Evolutionary conservation across 441 rosid genomes (phyloP).

Genomic region (Caryocar brasiliense): DNA sequence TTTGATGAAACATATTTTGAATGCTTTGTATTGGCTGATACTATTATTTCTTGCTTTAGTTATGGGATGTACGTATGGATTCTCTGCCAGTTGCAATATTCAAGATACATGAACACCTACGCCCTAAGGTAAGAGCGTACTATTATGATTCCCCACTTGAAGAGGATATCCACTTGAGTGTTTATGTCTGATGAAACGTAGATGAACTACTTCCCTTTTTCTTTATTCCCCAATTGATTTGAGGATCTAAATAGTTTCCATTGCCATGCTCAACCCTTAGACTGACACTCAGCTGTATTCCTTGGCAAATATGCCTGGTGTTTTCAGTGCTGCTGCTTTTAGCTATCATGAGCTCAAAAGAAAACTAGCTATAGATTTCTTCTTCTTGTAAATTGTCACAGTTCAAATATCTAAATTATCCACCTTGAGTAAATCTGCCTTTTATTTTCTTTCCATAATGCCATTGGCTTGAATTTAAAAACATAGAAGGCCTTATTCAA

Average conservation of each 20-base stretch:
- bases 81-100: slow-evolving; percentile 47
- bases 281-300: not conserved
- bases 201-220: too few species aligned
- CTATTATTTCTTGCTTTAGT: slow-evolving; percentile 26
- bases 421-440: not conserved
- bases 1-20: slow-evolving; percentile 1
- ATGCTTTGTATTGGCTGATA: slow-evolving; percentile 12
- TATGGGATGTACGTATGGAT: slow-evolving; percentile 59
- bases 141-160: not conserved
- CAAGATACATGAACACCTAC: slow-evolving; percentile 55
- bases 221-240: not conserved
- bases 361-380: too few species aligned
- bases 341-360: too few species aligned
- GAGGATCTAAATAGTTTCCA: not conserved
- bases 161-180: not conserved
- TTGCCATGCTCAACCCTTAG: not conserved
- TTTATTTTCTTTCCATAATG: not conserved
- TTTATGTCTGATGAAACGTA: not conserved
- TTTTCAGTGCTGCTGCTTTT: not conserved
- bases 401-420: too few species aligned
- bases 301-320: not conserved
- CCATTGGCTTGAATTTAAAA: slow-evolving; percentile 4
- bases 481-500: not conserved
- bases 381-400: too few species aligned
- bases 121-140: slow-evolving; percentile 38